Conservation (phyloP, 2,329 filamentous ascomycete genomes). For the Stagonosporopsis rhizophila region DNA sequence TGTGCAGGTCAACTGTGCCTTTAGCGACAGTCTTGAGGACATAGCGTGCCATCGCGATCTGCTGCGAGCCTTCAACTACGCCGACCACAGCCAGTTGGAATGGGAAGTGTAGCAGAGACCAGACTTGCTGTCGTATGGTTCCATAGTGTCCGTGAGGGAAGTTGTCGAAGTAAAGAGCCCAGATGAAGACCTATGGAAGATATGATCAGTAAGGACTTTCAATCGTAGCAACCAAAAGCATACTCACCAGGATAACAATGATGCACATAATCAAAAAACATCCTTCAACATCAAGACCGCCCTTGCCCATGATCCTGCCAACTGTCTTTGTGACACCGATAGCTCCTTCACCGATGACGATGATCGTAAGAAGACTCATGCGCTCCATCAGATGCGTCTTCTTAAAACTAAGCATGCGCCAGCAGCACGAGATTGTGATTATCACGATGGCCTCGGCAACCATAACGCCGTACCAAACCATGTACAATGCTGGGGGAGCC, state of each 20-base stretch:
- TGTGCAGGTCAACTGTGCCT: constrained; percentile 48
- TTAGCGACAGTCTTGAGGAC: constrained; percentile 55
- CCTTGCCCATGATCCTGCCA: constrained; percentile 47
- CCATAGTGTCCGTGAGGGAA: constrained; percentile 59
- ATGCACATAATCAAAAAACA: constrained; percentile 48
- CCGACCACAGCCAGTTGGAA: constrained; percentile 69
- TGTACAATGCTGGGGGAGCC: constrained; percentile 33
- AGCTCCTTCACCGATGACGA: constrained; percentile 71
- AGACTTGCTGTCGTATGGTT: constrained; percentile 65
- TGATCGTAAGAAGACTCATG: constrained; percentile 68
- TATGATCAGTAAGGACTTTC: neutral
- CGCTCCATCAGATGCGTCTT: constrained; percentile 69
- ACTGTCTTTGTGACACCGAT: constrained; percentile 67
- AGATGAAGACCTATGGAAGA: constrained; percentile 59
- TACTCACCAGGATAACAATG: constrained; percentile 44
- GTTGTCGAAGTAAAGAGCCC: constrained; percentile 68
- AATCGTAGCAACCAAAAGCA: neutral
- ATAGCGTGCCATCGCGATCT: constrained; percentile 59
- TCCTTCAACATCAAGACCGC: constrained; percentile 41
- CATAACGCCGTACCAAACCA: constrained; percentile 54
- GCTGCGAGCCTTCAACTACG: constrained; percentile 68
- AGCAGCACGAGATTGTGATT: constrained; percentile 62
- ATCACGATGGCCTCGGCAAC: constrained; percentile 60
- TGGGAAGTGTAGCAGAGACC: constrained; percentile 66
- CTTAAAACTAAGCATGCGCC: constrained; percentile 65